These are phyloP conservation scores for Trichocladium antarcticum DNA, from an alignment of 495 filamentous ascomycete species.

Conservation along the genomic window DNA sequence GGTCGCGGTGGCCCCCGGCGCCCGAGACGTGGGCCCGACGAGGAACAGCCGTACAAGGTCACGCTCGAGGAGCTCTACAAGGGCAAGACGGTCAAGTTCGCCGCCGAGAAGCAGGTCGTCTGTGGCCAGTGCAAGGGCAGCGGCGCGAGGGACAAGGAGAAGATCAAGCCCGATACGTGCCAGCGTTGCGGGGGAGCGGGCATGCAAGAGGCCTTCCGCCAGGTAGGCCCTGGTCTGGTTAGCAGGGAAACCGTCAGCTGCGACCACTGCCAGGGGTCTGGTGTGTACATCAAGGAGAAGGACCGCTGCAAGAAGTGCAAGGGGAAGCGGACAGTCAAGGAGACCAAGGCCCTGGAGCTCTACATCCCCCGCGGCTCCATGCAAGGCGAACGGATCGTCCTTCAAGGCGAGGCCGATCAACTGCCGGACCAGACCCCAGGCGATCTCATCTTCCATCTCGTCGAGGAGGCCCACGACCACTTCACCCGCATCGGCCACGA, in stretches of 20 bases:
- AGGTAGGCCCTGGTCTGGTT: constrained; percentile 70
- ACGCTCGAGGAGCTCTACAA: constrained; percentile 91
- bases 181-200: constrained; percentile 71
- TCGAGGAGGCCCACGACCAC: constrained; percentile 66
- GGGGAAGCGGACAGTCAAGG: constrained; percentile 65
- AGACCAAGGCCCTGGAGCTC: constrained; percentile 87
- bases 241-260: constrained; percentile 65
- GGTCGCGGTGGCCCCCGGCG: constrained; percentile 41
- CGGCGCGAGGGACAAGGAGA: constrained; percentile 88
- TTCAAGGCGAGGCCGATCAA: constrained; percentile 93
- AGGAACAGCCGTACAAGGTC: constrained; percentile 83
- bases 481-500: constrained; percentile 78
- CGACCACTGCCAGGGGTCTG: constrained; percentile 67
- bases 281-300: constrained; percentile 80
- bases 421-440: constrained; percentile 82
- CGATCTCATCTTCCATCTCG: constrained; percentile 79
- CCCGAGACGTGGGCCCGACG: constrained; percentile 63
- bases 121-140: constrained; percentile 78
- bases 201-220: constrained; percentile 55
- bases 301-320: constrained; percentile 98
- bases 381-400: constrained; percentile 78
- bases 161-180: constrained; percentile 76
- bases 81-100: constrained; percentile 94
- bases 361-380: constrained; percentile 86
- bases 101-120: constrained; percentile 82